These are phyloP conservation scores for Paramecium primaurelia DNA, from an alignment of 73 alveolate species.

Conservation along the genomic window DNA sequence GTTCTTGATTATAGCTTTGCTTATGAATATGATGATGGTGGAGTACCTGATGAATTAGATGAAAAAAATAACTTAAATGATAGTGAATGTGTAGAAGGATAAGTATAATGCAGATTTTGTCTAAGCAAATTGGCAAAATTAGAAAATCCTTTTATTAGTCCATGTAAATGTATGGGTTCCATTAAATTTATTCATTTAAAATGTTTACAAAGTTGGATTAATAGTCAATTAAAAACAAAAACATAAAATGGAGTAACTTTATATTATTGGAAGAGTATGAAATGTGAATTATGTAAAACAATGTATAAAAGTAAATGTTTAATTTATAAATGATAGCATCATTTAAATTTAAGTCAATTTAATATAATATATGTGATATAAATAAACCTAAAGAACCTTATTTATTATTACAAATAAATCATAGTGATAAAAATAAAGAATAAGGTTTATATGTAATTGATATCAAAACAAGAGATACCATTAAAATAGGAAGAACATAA, in stretches of 20 bases:
- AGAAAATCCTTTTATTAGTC: conserved; percentile 56
- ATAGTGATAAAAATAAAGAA: conserved; percentile 38
- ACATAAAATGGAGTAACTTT: conserved; percentile 43
- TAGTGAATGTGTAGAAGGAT: conserved; percentile 23
- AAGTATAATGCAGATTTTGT: conserved; percentile 37
- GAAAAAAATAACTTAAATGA: conserved; percentile 21
- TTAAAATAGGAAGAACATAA: conserved; percentile 74
- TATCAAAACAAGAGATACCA: background rate
- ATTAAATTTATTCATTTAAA: conserved; percentile 45
- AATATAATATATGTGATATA: conserved; percentile 31
- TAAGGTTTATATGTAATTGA: conserved; percentile 37
- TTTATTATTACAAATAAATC: conserved; percentile 3
- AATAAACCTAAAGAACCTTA: conserved; percentile 49
- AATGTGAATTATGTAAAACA: conserved; percentile 56
- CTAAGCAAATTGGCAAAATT: conserved; percentile 19
- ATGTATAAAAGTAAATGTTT: background rate
- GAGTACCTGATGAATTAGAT: conserved; percentile 42
- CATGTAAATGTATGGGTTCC: conserved; percentile 51
- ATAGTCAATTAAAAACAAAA: conserved; percentile 39
- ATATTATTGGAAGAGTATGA: conserved; percentile 57
- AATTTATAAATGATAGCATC: background rate
- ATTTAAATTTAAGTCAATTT: background rate
- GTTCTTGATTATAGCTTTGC: conserved; percentile 48
- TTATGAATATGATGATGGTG: conserved; percentile 31
- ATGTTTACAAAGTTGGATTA: conserved; percentile 50